Base-by-base conservation (phyloP, 805 yeast species). In the Wickerhamomyces tratensis region DNA sequence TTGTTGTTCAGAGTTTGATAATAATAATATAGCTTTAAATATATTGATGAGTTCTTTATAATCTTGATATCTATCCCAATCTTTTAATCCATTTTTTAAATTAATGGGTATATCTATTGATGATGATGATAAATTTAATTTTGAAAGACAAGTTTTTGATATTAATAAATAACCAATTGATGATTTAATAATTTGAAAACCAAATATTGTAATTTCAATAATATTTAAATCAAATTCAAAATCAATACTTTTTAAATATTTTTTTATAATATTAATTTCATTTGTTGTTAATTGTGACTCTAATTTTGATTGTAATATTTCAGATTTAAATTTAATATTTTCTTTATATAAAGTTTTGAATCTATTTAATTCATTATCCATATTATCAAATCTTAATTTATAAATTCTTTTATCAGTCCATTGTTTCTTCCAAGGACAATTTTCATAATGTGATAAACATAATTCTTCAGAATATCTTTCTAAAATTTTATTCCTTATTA, bases 11-110 rank as follows among this genome's bases (percentile, higher is more conserved):
- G 13, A 12, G 3, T 31, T 12, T 6, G 13, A 8, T 12, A 31
- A 31, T 13, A 11, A 6, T 12, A 31, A 8, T 29, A 25, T 10
- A 39, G 31, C 5, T 33, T 26, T 38, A 29, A 49, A 29, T 2
- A 46, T 42, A 12, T 46, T 37, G 4, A 56, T 14, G 5, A 58
- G 38, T 1, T 41, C 43, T n/a, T 44, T 41, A 38, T 53, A 57
- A 1, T 61, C 60, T 4, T 30, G n/a, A 43, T 56, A 52, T 39
- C 67, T 59, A 34, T 68, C 64, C 72, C 72, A 68, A 14, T 41
- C 37, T 33, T 59, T 62, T 42, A 66, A 71, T 34, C 66, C 71
- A 7, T 48, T 48, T 5, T 59, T 36, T 4, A 65, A 41, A 42
- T 66, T 55, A 14, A 64, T 50, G 2, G 47, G 54, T 2, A 49